Evolutionary conservation across 2,329 filamentous ascomycete genomes (phyloP).

Genomic region (Apiospora phragmitis): DNA sequence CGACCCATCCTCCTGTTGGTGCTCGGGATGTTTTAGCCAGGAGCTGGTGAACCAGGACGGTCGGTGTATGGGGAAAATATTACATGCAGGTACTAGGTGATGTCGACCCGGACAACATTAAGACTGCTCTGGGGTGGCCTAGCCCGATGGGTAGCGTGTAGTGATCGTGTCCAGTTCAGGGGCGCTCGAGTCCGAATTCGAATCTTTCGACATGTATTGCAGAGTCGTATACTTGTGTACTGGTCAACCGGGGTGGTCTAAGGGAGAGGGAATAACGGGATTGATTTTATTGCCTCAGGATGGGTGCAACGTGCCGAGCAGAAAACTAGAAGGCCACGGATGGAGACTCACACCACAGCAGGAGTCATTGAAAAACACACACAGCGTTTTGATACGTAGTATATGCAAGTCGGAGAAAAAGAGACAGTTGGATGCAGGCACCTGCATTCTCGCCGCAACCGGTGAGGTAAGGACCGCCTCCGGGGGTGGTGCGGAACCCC

Average conservation of each 20-base stretch:
- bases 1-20: no score
- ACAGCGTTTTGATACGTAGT: neutral
- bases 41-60: no score
- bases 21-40: no score
- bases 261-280: neutral
- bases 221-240: neutral
- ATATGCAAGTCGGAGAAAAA: neutral
- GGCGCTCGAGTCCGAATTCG: neutral
- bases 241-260: neutral
- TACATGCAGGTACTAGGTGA: no score
- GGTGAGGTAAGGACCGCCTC: neutral
- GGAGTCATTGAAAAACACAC: neutral
- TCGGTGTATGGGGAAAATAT: no score
- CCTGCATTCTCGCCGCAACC: neutral
- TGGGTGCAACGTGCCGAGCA: neutral
- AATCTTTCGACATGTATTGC: neutral
- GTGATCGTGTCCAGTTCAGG: no score
- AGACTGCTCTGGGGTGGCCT: no score
- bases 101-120: no score
- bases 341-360: neutral
- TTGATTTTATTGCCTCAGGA: neutral
- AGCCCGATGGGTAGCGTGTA: no score
- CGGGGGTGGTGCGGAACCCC: neutral
- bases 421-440: neutral
- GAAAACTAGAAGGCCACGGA: neutral